These are phyloP conservation scores for Pleurotus djamor DNA, from an alignment of 768 basidiomycete genomes.

Conservation along the genomic window DNA sequence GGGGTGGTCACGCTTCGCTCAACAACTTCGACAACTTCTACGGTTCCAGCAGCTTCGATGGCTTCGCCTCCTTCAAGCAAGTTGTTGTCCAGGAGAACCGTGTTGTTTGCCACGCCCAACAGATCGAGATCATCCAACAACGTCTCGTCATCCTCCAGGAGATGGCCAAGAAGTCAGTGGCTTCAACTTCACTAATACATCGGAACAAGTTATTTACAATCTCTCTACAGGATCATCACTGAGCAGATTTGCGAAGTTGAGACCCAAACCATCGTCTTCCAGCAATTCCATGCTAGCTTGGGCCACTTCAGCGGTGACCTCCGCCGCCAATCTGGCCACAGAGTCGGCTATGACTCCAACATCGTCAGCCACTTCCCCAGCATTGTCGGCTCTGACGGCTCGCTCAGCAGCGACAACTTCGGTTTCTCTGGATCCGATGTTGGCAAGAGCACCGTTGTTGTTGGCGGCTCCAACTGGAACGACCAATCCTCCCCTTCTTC, in stretches of 20 bases:
- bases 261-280: constrained; percentile 40
- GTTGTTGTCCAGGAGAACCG: constrained; percentile 31
- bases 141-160: constrained; percentile 41
- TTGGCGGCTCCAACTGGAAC: constrained; percentile 39
- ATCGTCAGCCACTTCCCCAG: constrained; percentile 31
- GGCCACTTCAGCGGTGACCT: constrained; percentile 39
- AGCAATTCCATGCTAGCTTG: constrained; percentile 39
- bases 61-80: constrained; percentile 26
- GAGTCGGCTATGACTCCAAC: constrained; percentile 35
- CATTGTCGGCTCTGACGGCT: constrained; percentile 31
- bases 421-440: constrained; percentile 37
- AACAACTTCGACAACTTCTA: constrained; percentile 44
- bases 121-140: constrained; percentile 42
- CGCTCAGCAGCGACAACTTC: constrained; percentile 33
- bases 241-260: constrained; percentile 51
- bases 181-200: no score
- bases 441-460: constrained; percentile 33
- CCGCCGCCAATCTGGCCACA: constrained; percentile 32
- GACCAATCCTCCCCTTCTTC: constrained; percentile 18
- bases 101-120: constrained; percentile 33
- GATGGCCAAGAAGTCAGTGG: constrained; percentile 39
- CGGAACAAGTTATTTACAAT: neutral
- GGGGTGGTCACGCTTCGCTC: constrained; percentile 33
- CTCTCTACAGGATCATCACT: constrained; percentile 37
- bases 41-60: constrained; percentile 40